phyloP scores from a whole-genome alignment of 805 yeast genomes.

The Lipomyces mesembrius region DNA sequence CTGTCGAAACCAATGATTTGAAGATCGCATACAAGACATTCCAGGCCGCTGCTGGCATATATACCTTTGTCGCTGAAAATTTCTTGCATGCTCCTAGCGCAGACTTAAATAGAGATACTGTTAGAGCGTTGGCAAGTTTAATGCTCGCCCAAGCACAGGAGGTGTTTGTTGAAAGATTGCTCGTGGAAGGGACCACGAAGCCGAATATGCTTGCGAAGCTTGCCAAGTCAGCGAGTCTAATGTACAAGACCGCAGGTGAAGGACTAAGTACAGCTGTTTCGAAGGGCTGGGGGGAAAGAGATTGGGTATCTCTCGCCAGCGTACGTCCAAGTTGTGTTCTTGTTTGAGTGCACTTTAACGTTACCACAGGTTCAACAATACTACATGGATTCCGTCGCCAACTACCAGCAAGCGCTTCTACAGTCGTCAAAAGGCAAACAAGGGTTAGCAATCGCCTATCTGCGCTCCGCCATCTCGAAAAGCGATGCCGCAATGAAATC shows the following conservation, averaged over 20 bases:
- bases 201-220: constrained; percentile 76
- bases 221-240: constrained; percentile 62
- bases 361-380: constrained; percentile 46
- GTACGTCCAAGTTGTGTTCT: constrained; percentile 49
- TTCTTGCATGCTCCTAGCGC: constrained; percentile 86
- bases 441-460: constrained; percentile 77
- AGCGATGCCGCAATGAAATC: constrained; percentile 39
- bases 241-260: constrained; percentile 59
- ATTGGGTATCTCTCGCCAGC: constrained; percentile 59
- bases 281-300: constrained; percentile 49
- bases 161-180: constrained; percentile 66
- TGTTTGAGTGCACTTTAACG: background rate
- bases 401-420: constrained; percentile 49
- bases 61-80: constrained; percentile 70
- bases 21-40: constrained; percentile 65
- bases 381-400: constrained; percentile 60
- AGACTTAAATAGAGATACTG: constrained; percentile 73
- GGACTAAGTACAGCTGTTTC: constrained; percentile 51
- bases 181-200: constrained; percentile 54
- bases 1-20: constrained; percentile 48
- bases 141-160: constrained; percentile 92
- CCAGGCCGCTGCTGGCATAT: constrained; percentile 81
- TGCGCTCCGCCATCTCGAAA: constrained; percentile 54
- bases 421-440: constrained; percentile 61
- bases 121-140: constrained; percentile 63